These are phyloP conservation scores for Mucuna pruriens DNA, from an alignment of 306 rosid species.

Conservation along the genomic window DNA sequence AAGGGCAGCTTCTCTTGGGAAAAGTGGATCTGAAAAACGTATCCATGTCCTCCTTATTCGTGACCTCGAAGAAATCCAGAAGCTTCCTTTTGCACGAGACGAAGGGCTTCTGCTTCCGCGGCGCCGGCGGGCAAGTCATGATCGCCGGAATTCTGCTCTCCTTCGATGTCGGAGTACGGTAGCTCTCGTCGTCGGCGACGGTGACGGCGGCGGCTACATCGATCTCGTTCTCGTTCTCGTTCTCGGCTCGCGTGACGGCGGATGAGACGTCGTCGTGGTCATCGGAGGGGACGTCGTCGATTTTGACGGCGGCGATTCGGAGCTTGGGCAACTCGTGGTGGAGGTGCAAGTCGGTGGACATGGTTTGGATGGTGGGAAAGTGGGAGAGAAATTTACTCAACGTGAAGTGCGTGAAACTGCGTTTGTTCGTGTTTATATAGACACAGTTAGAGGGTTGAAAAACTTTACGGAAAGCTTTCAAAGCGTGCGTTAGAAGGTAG, in stretches of 20 bases:
- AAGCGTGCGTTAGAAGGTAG: conserved; percentile 57
- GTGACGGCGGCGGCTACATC: no score
- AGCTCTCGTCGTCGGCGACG: conserved; percentile 21
- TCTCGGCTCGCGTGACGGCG: neutral
- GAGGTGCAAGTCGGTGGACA: conserved; percentile 52
- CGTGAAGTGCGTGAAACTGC: conserved; percentile 43
- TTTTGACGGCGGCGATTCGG: conserved; percentile 25
- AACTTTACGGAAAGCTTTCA: conserved; percentile 44
- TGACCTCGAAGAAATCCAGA: conserved; percentile 34
- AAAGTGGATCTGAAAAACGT: conserved; percentile 51
- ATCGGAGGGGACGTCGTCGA: neutral
- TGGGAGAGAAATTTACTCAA: neutral
- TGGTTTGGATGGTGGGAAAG: conserved; percentile 27
- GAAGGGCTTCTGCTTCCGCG: conserved; percentile 37
- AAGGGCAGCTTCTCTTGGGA: conserved; percentile 46
- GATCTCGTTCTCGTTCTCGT: no score
- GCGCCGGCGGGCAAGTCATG: conserved; percentile 50
- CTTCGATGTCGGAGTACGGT: conserved; percentile 48
- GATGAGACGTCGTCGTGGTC: neutral
- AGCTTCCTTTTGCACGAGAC: conserved; percentile 46
- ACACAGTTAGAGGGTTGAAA: neutral
- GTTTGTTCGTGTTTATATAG: conserved; percentile 32
- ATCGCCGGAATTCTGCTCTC: conserved; percentile 49
- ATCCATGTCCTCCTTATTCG: conserved; percentile 44
- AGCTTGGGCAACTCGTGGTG: conserved; percentile 38